Percentiles rank a stretch among this genome's conserved stretches.
Conservation (phyloP, 345 rosid genomes). For the Eucalyptus regnans region DNA sequence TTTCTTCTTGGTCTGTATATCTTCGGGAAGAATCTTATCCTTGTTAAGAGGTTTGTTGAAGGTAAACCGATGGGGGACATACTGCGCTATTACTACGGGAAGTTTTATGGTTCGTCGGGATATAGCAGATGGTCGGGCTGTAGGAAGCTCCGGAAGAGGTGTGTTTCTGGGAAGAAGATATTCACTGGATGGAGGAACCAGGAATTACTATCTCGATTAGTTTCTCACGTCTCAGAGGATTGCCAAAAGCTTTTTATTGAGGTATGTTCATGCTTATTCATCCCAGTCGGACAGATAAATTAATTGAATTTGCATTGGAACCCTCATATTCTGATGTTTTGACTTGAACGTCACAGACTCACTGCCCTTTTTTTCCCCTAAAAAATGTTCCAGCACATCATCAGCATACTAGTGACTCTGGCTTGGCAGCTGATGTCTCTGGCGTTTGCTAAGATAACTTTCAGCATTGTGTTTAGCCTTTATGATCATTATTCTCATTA, state of each 20-base stretch:
- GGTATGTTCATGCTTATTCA: conserved; percentile 9
- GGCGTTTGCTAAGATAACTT: not conserved
- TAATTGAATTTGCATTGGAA: not conserved
- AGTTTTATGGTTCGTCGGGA: conserved; percentile 28
- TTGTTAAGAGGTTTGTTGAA: conserved; percentile 31
- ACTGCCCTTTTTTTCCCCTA: not conserved
- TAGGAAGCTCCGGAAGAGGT: conserved; percentile 17
- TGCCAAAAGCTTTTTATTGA: conserved; percentile 14
- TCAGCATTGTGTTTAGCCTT: not conserved
- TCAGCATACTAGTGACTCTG: not conserved
- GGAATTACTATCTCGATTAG: conserved; percentile 38
- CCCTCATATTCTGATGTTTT: not conserved
- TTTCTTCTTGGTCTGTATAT: conserved; percentile 51
- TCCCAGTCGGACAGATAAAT: not conserved
- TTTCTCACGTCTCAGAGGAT: conserved; percentile 17
- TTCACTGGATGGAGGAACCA: conserved; percentile 41
- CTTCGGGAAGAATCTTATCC: conserved; percentile 41
- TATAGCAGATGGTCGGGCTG: conserved; percentile 37
- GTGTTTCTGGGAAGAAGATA: conserved; percentile 29
- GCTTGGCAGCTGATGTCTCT: not conserved
- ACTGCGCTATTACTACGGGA: conserved; percentile 36
- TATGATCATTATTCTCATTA: not conserved
- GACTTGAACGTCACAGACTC: not conserved
- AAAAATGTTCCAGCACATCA: not conserved
- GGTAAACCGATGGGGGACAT: conserved; percentile 33